Percentiles rank a stretch among this genome's conserved stretches.
These are phyloP conservation scores for Penicillium soppii DNA, from an alignment of 495 filamentous ascomycete genomes.

Conservation along the genomic window DNA sequence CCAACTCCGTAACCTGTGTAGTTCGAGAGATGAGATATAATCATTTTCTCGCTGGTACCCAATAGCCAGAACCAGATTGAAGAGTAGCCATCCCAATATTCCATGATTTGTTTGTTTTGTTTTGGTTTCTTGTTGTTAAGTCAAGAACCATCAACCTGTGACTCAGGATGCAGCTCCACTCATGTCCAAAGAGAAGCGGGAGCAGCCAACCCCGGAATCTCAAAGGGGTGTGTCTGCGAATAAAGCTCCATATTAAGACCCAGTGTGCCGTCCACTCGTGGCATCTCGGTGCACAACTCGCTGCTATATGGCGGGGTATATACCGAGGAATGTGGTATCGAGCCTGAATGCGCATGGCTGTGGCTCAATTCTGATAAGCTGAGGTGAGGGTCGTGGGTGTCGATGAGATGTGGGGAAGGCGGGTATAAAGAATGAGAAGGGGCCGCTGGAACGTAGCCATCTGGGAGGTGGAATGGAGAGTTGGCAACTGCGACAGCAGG, in stretches of 20 bases:
- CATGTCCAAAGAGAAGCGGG: conserved; percentile 37
- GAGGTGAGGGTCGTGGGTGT: conserved; percentile 26
- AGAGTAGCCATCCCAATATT: background rate
- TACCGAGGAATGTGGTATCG: conserved; percentile 30
- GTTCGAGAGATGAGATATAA: background rate
- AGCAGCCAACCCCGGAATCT: conserved; percentile 26
- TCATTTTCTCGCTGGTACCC: background rate
- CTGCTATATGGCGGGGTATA: conserved; percentile 36
- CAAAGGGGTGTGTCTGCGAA: conserved; percentile 30
- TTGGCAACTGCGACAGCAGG: conserved; percentile 37
- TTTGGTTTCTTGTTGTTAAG: conserved; percentile 2
- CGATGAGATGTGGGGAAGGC: conserved; percentile 37
- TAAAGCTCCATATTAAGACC: conserved; percentile 37
- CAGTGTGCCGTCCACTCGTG: conserved; percentile 25
- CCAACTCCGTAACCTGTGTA: background rate
- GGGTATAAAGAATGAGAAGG: conserved; percentile 35
- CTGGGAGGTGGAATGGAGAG: conserved; percentile 35
- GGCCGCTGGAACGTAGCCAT: conserved; percentile 35
- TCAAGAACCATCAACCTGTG: no score
- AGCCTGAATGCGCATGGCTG: conserved; percentile 11
- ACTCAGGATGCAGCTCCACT: conserved; percentile 7
- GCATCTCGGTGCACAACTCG: conserved; percentile 30
- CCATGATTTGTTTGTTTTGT: background rate
- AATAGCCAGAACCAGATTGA: background rate
- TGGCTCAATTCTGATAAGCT: conserved; percentile 30